Percentiles rank a stretch among this genome's conserved stretches.
Conservation (phyloP, 305 asterid genomes). For the Fraxinus platypoda region DNA sequence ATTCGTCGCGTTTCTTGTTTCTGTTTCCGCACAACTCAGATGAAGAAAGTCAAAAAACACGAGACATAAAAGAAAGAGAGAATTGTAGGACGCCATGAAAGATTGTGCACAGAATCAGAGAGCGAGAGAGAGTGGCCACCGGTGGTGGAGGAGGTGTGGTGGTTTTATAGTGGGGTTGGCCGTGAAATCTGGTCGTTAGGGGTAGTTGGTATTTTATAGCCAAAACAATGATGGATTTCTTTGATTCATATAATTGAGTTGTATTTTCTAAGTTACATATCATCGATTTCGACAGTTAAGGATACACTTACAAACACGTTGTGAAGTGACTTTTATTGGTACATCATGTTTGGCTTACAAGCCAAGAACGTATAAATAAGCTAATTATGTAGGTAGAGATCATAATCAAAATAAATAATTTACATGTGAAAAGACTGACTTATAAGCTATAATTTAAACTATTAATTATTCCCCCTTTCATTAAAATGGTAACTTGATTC, state of each 20-base stretch:
- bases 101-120: neutral
- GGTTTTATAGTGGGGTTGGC: neutral
- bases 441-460: neutral
- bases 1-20: neutral
- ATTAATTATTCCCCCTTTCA: neutral
- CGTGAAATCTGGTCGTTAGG: neutral
- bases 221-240: neutral
- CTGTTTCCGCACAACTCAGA: neutral
- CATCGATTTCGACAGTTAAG: neutral
- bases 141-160: neutral
- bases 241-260: too few relatives aligned
- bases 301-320: neutral
- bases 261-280: neutral
- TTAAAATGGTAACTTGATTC: neutral
- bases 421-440: neutral
- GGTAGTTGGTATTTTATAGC: neutral
- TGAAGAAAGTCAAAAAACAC: neutral
- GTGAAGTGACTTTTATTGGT: neutral
- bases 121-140: neutral
- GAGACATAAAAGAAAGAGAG: constrained; percentile 16
- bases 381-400: neutral
- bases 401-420: neutral
- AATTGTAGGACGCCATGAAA: constrained; percentile 31
- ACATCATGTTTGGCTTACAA: neutral
- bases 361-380: neutral